Conservation (phyloP, 2,329 filamentous ascomycete species). For the Coleophoma crateriformis region DNA sequence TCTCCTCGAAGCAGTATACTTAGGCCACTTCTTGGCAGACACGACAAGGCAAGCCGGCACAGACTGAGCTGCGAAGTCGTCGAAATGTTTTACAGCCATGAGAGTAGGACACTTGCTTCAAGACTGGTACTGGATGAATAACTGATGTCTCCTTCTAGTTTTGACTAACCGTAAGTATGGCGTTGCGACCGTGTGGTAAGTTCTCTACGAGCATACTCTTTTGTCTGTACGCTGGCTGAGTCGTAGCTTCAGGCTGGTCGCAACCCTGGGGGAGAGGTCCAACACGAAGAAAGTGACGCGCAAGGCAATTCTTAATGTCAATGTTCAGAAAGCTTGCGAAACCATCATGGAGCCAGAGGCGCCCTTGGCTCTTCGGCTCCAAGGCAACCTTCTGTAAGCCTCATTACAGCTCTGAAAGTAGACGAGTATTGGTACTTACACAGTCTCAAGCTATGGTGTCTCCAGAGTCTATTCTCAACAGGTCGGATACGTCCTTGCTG, state of each 20-base stretch:
- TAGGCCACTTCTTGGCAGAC: too few species aligned
- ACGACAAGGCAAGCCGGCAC: too few species aligned
- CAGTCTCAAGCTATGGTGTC: conserved; percentile 58
- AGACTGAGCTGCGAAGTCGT: not conserved
- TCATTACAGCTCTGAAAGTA: too few species aligned
- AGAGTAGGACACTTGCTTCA: conserved; percentile 54
- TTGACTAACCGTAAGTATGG: conserved; percentile 84
- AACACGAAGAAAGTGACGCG: conserved; percentile 68
- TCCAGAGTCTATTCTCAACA: conserved; percentile 84
- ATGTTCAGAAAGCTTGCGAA: conserved; percentile 79
- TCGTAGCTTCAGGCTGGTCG: conserved; percentile 65
- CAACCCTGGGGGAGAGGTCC: conserved; percentile 74
- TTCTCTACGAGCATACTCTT: conserved; percentile 1
- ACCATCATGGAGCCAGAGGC: conserved; percentile 83
- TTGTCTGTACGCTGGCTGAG: not conserved
- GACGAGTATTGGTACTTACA: too few species aligned
- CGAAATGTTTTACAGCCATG: conserved; percentile 91
- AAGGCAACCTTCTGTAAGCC: conserved; percentile 74
- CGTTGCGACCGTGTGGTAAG: conserved; percentile 89
- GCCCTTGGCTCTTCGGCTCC: conserved; percentile 83
- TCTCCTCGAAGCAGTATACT: too few species aligned
- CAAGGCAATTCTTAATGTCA: conserved; percentile 83
- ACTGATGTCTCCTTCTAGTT: conserved; percentile 48
- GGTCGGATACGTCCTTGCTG: conserved; percentile 77
- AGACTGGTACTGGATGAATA: not conserved